A percentile compares a stretch with the other conserved stretches of the same genome.
These are phyloP conservation scores for Mucor circinelloides DNA, from an alignment of 371 early-diverging fungal species.

Conservation along the genomic window DNA sequence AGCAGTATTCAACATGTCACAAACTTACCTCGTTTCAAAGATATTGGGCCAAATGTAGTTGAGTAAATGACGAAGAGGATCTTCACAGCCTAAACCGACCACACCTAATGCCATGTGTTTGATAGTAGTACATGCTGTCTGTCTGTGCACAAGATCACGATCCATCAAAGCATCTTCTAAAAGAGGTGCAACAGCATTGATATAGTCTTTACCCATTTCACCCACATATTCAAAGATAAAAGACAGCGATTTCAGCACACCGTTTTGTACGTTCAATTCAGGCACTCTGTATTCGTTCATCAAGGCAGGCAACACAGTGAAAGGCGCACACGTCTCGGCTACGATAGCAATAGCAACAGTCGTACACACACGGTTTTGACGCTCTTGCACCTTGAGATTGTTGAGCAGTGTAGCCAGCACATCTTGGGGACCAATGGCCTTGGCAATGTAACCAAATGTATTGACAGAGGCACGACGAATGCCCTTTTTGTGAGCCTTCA, in stretches of 20 bases:
- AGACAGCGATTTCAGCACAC: conserved; percentile 92
- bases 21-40: conserved; percentile 81
- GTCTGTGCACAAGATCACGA: conserved; percentile 96
- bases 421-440: conserved; percentile 99
- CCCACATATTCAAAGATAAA: conserved; percentile 98
- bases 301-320: conserved; percentile 95
- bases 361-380: conserved; percentile 98
- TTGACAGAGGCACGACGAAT: conserved; percentile 95
- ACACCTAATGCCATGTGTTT: conserved; percentile 93
- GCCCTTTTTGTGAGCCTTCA: conserved; percentile 95
- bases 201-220: conserved; percentile 95
- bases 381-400: conserved; percentile 97
- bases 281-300: conserved; percentile 99
- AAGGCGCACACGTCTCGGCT: conserved; percentile 93
- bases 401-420: conserved; percentile 95
- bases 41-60: conserved; percentile 98
- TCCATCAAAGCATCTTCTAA: conserved; percentile 98
- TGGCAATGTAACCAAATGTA: conserved; percentile 98
- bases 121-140: conserved; percentile 94
- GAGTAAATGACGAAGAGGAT: conserved; percentile 90
- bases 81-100: conserved; percentile 91
- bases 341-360: conserved; percentile 97
- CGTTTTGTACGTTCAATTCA: conserved; percentile 97
- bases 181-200: conserved; percentile 93
- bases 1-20: background rate